Evolutionary conservation across 192 early-diverging fungal genomes (phyloP).

Genomic region (Entomortierella beljakovae): DNA sequence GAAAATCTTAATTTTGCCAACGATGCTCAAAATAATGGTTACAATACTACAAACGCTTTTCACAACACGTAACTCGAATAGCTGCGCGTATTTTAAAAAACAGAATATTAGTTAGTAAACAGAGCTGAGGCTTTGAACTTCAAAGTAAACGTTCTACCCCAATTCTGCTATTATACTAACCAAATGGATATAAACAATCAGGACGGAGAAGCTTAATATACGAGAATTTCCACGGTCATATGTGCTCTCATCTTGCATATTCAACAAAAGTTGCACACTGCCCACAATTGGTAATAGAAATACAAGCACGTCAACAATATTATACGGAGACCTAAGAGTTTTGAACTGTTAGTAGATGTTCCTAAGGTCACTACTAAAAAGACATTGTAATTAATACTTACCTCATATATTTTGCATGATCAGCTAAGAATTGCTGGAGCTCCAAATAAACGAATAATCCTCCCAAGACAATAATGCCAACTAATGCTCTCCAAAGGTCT

Average conservation of each 20-base stretch:
- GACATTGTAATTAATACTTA: no score
- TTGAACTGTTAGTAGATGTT: not conserved
- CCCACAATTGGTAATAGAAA: conserved; percentile 11
- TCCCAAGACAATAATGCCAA: conserved; percentile 11
- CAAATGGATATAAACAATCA: conserved; percentile 16
- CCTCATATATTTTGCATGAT: conserved; percentile 9
- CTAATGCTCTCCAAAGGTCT: not conserved
- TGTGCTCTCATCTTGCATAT: not conserved
- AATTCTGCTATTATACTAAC: conserved; percentile 7
- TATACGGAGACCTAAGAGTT: conserved; percentile 15
- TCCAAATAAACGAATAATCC: conserved; percentile 11
- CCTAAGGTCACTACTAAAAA: no score
- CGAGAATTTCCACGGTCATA: not conserved
- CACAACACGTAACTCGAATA: conserved; percentile 19
- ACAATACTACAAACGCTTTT: conserved; percentile 24
- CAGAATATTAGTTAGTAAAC: no score
- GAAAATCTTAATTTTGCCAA: conserved; percentile 19
- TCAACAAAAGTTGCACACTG: conserved; percentile 4
- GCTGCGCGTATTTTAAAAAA: not conserved
- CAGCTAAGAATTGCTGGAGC: conserved; percentile 5
- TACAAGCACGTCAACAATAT: conserved; percentile 7
- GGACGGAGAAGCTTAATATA: conserved; percentile 20
- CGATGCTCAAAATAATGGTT: conserved; percentile 18
- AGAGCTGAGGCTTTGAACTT: no score
- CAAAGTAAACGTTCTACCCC: no score